phyloP scores from a whole-genome alignment of 2,329 filamentous ascomycete species.

The Cladophialophora yegresii region DNA sequence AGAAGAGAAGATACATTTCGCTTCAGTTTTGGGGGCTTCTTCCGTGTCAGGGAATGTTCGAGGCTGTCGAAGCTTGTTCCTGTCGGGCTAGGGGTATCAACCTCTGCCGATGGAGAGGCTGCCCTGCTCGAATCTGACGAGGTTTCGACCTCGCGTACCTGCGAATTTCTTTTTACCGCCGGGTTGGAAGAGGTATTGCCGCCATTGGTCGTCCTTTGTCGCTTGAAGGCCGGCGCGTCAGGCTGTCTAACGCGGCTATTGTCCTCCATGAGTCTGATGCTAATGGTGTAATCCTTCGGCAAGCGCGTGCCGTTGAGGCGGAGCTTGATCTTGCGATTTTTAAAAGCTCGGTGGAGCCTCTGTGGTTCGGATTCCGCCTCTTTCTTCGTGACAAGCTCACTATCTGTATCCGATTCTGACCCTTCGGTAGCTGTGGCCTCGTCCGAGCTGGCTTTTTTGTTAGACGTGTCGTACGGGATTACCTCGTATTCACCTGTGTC shows the following conservation, averaged over 20 bases:
- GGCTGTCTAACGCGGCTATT: slow-evolving; percentile 46
- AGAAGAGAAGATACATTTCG: slow-evolving; percentile 29
- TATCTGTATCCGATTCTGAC: slow-evolving; percentile 38
- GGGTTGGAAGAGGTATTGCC: slow-evolving; percentile 21
- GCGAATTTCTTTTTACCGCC: slow-evolving; percentile 2
- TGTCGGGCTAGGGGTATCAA: neutral
- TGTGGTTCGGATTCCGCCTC: slow-evolving; percentile 40
- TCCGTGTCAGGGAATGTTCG: slow-evolving; percentile 4
- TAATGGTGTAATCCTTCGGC: slow-evolving; percentile 57
- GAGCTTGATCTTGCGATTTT: slow-evolving; percentile 59
- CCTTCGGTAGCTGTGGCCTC: slow-evolving; percentile 8
- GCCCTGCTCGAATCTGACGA: slow-evolving; percentile 16
- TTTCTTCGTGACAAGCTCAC: neutral
- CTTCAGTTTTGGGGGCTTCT: slow-evolving; percentile 3
- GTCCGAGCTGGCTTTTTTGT: slow-evolving; percentile 22
- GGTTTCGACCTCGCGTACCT: slow-evolving; percentile 2
- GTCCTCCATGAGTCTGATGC: slow-evolving; percentile 54
- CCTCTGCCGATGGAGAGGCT: neutral
- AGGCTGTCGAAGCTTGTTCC: neutral
- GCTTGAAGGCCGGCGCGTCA: slow-evolving; percentile 35
- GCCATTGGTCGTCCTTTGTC: slow-evolving; percentile 35
- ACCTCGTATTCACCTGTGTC: slow-evolving; percentile 62
- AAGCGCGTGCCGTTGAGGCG: slow-evolving; percentile 58
- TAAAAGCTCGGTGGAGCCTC: slow-evolving; percentile 57
- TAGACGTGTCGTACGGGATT: slow-evolving; percentile 48